Evolutionary conservation across 257 asterid species (phyloP).

Genomic region (Nemophila menziesii): DNA sequence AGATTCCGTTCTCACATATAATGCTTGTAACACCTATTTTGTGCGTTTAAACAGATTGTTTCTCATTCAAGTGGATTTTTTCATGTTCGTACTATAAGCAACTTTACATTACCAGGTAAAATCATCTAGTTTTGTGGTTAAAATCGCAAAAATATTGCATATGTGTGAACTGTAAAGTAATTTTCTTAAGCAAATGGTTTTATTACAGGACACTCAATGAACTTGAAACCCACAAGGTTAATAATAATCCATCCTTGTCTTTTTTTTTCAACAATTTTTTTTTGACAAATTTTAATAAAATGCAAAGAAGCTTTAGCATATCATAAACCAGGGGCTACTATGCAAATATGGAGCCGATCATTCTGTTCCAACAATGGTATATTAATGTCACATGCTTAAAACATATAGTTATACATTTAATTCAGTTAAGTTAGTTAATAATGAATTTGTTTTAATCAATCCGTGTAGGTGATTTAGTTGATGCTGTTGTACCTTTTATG

Average conservation of each 20-base stretch:
- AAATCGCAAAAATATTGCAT: background rate
- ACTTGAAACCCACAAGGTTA: conserved; percentile 39
- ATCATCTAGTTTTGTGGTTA: background rate
- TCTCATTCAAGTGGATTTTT: conserved; percentile 19
- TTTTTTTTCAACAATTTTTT: background rate
- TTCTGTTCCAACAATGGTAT: conserved; percentile 65
- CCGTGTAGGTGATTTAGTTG: conserved; percentile 57
- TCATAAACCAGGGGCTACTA: conserved; percentile 5
- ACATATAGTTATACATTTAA: no score
- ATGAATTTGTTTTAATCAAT: conserved; percentile 8
- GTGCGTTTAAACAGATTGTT: conserved; percentile 27
- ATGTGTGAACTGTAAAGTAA: background rate
- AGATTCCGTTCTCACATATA: background rate
- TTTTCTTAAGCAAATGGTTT: background rate
- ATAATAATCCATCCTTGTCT: conserved; percentile 18
- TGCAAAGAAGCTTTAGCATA: conserved; percentile 41
- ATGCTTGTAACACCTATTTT: background rate
- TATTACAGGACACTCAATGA: conserved; percentile 31
- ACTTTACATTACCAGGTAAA: conserved; percentile 42
- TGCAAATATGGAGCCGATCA: conserved; percentile 41
- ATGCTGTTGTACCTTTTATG: conserved; percentile 93
- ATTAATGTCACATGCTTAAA: background rate
- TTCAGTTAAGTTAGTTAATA: background rate
- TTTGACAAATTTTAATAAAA: background rate
- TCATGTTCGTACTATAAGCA: conserved; percentile 33